These are phyloP conservation scores for Lachnum nothofagi DNA, from an alignment of 2,329 filamentous ascomycete genomes.

Conservation along the genomic window DNA sequence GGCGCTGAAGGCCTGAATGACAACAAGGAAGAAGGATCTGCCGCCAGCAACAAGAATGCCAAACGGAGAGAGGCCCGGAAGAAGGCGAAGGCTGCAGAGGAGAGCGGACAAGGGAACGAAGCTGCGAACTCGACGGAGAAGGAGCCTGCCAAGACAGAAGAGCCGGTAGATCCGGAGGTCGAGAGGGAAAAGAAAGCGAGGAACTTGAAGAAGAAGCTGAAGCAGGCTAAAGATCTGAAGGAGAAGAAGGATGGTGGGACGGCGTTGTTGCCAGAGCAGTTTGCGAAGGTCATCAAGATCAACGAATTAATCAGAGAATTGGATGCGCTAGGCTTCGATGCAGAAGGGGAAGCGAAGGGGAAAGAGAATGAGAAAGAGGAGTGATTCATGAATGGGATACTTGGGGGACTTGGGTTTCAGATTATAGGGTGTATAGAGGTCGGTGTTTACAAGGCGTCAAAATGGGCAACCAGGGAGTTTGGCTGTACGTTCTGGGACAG, in stretches of 20 bases:
- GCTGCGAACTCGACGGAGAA: slow-evolving; percentile 16
- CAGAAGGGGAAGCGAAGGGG: slow-evolving; percentile 63
- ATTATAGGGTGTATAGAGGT: background rate
- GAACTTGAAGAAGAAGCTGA: slow-evolving; percentile 88
- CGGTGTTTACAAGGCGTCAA: background rate
- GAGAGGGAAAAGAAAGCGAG: slow-evolving; percentile 91
- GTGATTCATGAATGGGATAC: slow-evolving; percentile 1
- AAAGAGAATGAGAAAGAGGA: slow-evolving; percentile 17
- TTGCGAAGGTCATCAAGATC: slow-evolving; percentile 96
- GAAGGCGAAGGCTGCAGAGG: slow-evolving; percentile 44
- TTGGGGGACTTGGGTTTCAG: slow-evolving; percentile 1
- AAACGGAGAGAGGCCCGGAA: slow-evolving; percentile 67
- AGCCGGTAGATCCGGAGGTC: slow-evolving; percentile 59
- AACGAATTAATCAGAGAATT: slow-evolving; percentile 87
- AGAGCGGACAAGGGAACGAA: slow-evolving; percentile 40
- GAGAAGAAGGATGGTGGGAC: slow-evolving; percentile 87
- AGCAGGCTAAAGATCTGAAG: slow-evolving; percentile 84
- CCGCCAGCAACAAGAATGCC: slow-evolving; percentile 75
- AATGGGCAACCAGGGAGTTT: background rate
- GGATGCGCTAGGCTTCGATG: slow-evolving; percentile 76
- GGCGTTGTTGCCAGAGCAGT: slow-evolving; percentile 81
- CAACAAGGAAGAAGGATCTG: slow-evolving; percentile 41
- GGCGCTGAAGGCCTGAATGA: slow-evolving; percentile 61
- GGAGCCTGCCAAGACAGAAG: slow-evolving; percentile 32
- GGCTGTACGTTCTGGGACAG: background rate